Conservation (phyloP, 1,139 yeast species). For the Pichiaceae sp. region DNA sequence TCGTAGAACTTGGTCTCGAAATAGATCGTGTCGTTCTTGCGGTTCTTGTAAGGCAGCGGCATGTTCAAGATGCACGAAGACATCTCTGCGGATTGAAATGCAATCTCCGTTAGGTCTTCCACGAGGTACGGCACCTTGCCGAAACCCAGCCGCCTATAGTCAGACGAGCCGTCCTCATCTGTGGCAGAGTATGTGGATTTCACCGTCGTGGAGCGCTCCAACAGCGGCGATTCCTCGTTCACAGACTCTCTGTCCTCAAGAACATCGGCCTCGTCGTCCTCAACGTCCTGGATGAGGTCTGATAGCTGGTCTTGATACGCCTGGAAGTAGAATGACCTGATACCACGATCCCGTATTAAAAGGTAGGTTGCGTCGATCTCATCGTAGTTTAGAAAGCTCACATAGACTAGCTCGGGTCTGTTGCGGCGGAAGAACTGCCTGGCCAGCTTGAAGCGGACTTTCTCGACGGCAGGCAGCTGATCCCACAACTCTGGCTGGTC, state of each 20-base stretch:
- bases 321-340: conserved; percentile 35
- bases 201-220: neutral
- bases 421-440: conserved; percentile 28
- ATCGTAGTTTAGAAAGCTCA: conserved; percentile 22
- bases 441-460: conserved; percentile 25
- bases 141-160: conserved; percentile 10
- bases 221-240: conserved; percentile 10
- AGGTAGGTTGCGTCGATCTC: conserved; percentile 26
- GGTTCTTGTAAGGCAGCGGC: conserved; percentile 53
- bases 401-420: conserved; percentile 33
- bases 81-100: conserved; percentile 33
- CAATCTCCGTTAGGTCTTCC: conserved; percentile 57
- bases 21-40: conserved; percentile 57
- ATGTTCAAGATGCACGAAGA: conserved; percentile 47
- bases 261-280: conserved; percentile 7
- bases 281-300: conserved; percentile 13
- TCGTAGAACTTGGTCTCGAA: conserved; percentile 65
- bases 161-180: neutral
- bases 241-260: conserved; percentile 12
- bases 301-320: conserved; percentile 27
- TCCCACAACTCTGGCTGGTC: conserved; percentile 8
- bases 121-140: conserved; percentile 28
- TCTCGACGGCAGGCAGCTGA: conserved; percentile 8
- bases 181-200: neutral
- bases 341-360: conserved; percentile 39